A percentile compares a stretch with the other conserved stretches of the same genome.
Evolutionary conservation across 2,329 filamentous ascomycete genomes (phyloP).

Genomic region (Botrytis porri): DNA sequence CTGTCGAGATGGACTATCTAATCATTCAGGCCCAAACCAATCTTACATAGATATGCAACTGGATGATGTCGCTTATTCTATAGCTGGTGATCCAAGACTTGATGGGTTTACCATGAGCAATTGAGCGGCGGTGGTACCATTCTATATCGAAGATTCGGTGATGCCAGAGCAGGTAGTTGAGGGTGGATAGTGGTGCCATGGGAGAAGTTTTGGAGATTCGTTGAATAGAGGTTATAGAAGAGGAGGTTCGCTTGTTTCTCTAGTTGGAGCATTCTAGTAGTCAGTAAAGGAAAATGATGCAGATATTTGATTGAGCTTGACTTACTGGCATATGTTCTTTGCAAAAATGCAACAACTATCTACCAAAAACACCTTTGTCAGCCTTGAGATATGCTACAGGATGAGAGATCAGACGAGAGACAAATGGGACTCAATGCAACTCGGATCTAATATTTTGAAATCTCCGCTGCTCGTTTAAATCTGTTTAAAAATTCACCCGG

Average conservation of each 20-base stretch:
- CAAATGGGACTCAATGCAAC: background rate
- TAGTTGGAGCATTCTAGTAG: background rate
- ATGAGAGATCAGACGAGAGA: slow-evolving; percentile 6
- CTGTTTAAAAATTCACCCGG: background rate
- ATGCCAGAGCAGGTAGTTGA: rapidly evolving
- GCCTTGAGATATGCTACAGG: background rate
- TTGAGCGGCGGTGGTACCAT: background rate
- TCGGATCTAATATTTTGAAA: background rate
- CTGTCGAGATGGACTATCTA: background rate
- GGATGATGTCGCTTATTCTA: background rate
- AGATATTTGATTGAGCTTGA: background rate
- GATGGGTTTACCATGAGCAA: background rate
- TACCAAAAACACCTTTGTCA: background rate
- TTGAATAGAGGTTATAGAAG: background rate
- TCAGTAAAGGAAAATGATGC: background rate
- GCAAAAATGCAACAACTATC: background rate
- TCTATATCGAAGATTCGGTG: background rate
- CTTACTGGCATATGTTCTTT: background rate
- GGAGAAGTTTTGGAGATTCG: background rate
- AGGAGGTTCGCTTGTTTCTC: background rate
- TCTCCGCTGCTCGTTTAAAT: background rate
- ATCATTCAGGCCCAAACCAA: rapidly evolving
- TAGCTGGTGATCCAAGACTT: background rate
- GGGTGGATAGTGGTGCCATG: rapidly evolving
- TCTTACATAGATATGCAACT: background rate